Evolutionary conservation across 352 stramenopile genomes (phyloP), one percentile per base, ranked within the genome.

Genomic region (Albugo laibachii): DNA sequence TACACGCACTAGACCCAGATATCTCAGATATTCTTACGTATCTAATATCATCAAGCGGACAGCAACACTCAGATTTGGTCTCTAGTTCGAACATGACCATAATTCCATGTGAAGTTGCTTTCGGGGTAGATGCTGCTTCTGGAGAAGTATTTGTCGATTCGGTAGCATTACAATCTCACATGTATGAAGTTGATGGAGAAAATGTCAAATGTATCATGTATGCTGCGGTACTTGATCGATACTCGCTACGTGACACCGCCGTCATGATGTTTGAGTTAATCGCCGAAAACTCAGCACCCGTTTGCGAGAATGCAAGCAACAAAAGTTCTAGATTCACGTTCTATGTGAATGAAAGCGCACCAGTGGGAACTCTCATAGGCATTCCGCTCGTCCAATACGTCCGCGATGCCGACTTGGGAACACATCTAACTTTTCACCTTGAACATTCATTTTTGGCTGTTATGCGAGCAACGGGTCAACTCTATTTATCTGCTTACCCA

Each of bases 361-460:
- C 15, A 2, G 36, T 61, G 0, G 50, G 54, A 0, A 35, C 47
- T 16, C 0, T 47, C 1, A 44, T 64, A 20, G 57, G 53, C 5
- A 31, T 18, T 11, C 45, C 49, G 5, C 35, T 61, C n/a, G 16
- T 13, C 5, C 13, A 5, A 0, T 42, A 47, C 14, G 48, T 58
- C 0, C 48, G 43, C 2, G 57, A 64, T 40, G 50, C 37, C 5
- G 57, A 64, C 35, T 15, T 50, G 12, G 47, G 54, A 13, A 61
- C 53, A 27, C 36, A 38, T 4, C 60, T 64, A 18, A 50, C 40
- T 2, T 64, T 64, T 48, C 35, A n/a, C 16, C 44, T 64, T 15
- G 13, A 45, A 18, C 57, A 64, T 27, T 37, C 49, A 34, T 64
- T 58, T 38, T 13, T 64, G 10, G 14, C 34, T 4, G 50, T 61